Base-by-base conservation (phyloP, 805 yeast species). In the Candida nemodendra region DNA sequence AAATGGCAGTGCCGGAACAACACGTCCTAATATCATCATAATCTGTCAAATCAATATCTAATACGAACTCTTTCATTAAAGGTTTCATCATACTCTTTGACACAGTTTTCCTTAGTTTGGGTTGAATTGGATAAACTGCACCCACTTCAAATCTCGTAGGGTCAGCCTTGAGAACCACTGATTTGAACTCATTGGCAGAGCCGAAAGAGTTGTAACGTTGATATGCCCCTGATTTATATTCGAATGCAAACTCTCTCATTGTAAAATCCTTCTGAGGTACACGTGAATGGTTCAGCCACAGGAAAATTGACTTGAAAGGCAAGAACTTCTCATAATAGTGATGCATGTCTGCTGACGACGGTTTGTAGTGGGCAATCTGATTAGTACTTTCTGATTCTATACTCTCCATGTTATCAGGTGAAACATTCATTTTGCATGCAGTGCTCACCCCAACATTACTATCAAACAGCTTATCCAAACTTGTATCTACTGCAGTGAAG, bases 21-120 rank as follows among this genome's bases (percentile, higher is more conserved):
- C 99, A 93, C 0, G 97, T 91, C 65, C 99, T 79, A 50, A 87
- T 76, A 18, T 81, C 84, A 63, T 91, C 98, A 60, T 93, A 93
- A 67, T 93, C 99, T 18, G 96, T 93, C 71, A 93, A 78, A 81
- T 93, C 99, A 48, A 93, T 91, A 79, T 93, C 99, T 48, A 93
- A 84, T 5, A 90, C 96, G 41, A 93, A 70, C 59, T 93, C 99
- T 60, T 93, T 93, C 48, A 78, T 71, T 23, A 82, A 53, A 1
- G 99, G 93, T 52, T 78, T 81, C 81, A 89, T 77, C 16, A 86
- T 83, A 21, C 72, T 72, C 50, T 85, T 85, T 14, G 95, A 78
- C 12, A 88, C 68, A 7, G 79, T 71, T 54, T 86, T 90, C 36
- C 95, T 72, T 42, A 88, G 86, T 39, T 78, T 79, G n/a, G 98